These are phyloP conservation scores for Ceriops zippeliana DNA, from an alignment of 345 rosid species.

Conservation along the genomic window DNA sequence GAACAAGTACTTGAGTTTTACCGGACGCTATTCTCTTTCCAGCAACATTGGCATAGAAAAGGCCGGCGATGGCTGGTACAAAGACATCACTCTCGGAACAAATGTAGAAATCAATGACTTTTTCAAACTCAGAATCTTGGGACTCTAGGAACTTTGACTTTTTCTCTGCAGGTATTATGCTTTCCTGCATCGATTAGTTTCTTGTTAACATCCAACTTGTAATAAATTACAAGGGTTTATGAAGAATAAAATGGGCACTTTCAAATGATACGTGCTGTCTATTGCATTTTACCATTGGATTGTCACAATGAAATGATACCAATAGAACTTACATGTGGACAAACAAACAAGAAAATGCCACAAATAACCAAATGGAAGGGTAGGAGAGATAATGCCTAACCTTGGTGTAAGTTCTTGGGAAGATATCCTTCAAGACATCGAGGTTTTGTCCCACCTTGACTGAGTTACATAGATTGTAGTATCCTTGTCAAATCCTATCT, in stretches of 20 bases:
- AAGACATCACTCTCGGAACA: conserved; percentile 83
- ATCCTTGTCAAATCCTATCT: conserved; percentile 69
- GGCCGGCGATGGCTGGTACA: conserved; percentile 92
- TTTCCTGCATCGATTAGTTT: conserved; percentile 53
- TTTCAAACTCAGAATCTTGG: conserved; percentile 75
- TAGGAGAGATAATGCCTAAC: conserved; percentile 30
- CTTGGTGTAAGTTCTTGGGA: conserved; percentile 91
- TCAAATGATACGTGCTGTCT: not conserved
- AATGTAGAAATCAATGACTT: conserved; percentile 82
- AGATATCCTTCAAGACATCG: conserved; percentile 71
- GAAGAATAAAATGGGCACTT: not conserved
- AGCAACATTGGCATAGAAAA: conserved; percentile 90
- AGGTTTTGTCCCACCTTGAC: conserved; percentile 92
- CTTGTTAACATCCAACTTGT: not conserved
- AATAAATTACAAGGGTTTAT: not conserved
- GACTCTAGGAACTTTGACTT: conserved; percentile 66
- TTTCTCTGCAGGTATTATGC: conserved; percentile 82
- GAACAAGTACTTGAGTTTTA: conserved; percentile 79
- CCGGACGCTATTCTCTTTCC: conserved; percentile 93
- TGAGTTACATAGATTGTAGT: conserved; percentile 86
- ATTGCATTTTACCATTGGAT: not conserved
- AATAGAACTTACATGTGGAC: no score
- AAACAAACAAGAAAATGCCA: not conserved
- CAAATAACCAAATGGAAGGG: not conserved
- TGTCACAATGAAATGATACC: no score